Base-by-base conservation (phyloP, 192 early-diverging fungal genomes). In the Coemansia guatemalensis region DNA sequence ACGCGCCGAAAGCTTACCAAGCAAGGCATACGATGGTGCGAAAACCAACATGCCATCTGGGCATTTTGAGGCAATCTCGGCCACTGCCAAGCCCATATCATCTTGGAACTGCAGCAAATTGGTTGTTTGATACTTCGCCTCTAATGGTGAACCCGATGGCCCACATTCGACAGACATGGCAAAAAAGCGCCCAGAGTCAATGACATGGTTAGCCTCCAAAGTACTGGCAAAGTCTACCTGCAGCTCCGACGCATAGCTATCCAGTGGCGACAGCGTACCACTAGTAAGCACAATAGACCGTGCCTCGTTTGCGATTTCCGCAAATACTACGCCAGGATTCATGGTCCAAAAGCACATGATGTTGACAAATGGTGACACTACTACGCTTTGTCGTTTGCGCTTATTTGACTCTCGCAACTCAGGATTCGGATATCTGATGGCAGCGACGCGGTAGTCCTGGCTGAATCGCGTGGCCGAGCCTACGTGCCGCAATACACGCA, bases 141-240 rank as follows among this genome's bases (percentile, higher is more conserved):
- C 51, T 77, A 78, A 30, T n/a, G 29, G 47, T 9, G 33, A 9
- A 44, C 75, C 26, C 33, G 69, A 25, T 73, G 90, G 53, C 73
- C 88, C 59, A 27, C 60, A 56, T 23, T 84, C 71, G 8, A 91
- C 60, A 18, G 84, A 74, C 11, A 82, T 73, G 1, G 87, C 88
- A 49, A 77, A 78, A 25, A 87, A 80, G 48, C 92, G 89, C 7
- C 74, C 55, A 1, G 69, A 51, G 4, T 82, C 67, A 54, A 93
- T 90, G 30, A 93, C 88, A 69, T 93, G 91, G 27, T 73, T 81
- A 47, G 87, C 84, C 68, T 87, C 85, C 5, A 88, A 61, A 22
- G 64, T 74, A 25, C 73, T 72, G 2, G 67, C 49, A 64, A 88
- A 88, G 18, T 65, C 56, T 6, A 76, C 67, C n/a, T 83, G 83